Conservation (phyloP, 495 filamentous ascomycete species). For the Daldinia loculata region DNA sequence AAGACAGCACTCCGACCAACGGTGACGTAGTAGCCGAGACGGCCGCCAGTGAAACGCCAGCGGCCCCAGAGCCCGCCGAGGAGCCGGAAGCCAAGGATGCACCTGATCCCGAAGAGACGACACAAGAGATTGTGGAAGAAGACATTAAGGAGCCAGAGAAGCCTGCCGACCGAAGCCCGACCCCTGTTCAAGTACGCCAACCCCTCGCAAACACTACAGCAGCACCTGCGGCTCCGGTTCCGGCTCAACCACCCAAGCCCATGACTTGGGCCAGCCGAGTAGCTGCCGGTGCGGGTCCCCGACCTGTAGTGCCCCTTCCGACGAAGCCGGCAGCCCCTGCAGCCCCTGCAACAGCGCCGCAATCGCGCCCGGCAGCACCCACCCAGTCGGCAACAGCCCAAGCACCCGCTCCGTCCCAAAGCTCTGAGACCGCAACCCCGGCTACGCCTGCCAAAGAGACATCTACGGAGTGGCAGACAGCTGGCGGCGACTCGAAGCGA, state of each 20-base stretch:
- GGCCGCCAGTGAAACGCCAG: constrained; percentile 55
- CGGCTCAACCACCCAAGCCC: constrained; percentile 60
- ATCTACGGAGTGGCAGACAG: constrained; percentile 79
- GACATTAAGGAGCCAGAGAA: constrained; percentile 63
- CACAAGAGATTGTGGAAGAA: constrained; percentile 57
- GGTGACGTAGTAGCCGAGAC: constrained; percentile 51
- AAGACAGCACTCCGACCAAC: constrained; percentile 49
- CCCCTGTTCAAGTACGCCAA: constrained; percentile 58
- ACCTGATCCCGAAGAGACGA: constrained; percentile 50
- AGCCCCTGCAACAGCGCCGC: constrained; percentile 50
- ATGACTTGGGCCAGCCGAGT: constrained; percentile 93
- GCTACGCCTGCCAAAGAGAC: constrained; percentile 52
- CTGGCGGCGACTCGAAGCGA: constrained; percentile 81
- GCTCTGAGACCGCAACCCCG: constrained; percentile 37
- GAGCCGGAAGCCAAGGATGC: constrained; percentile 56
- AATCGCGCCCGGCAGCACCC: constrained; percentile 35
- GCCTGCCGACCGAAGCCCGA: constrained; percentile 67
- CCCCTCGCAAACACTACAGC: constrained; percentile 50
- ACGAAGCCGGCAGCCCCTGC: constrained; percentile 55
- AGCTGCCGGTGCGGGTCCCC: constrained; percentile 56
- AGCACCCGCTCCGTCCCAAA: constrained; percentile 42
- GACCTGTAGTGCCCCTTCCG: constrained; percentile 57
- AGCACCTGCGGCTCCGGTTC: constrained; percentile 37
- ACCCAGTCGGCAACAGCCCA: constrained; percentile 35
- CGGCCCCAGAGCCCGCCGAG: constrained; percentile 57